Conservation (phyloP, 108 stramenopile genomes). For the Discostella pseudostelligera region DNA sequence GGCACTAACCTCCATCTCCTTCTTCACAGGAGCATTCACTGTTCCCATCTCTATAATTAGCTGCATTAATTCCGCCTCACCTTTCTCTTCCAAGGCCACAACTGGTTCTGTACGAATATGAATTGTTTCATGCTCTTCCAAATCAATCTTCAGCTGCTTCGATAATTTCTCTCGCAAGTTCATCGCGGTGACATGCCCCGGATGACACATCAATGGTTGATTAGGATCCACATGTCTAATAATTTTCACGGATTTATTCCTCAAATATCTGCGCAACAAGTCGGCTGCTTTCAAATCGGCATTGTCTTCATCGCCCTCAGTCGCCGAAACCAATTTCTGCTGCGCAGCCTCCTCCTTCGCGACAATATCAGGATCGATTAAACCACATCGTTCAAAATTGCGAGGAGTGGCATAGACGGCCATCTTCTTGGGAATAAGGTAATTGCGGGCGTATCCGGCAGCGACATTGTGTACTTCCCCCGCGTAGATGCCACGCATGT, state of each 20-base stretch:
- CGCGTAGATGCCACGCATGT: slow-evolving; percentile 56
- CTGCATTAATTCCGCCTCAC: slow-evolving; percentile 52
- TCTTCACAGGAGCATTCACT: neutral
- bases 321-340: slow-evolving; percentile 23
- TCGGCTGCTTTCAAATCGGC: slow-evolving; percentile 72
- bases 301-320: slow-evolving; percentile 32
- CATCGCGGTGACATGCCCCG: slow-evolving; percentile 64
- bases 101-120: slow-evolving; percentile 54
- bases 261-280: slow-evolving; percentile 67
- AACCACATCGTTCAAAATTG: slow-evolving; percentile 77
- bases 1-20: slow-evolving; percentile 4
- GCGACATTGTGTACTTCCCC: slow-evolving; percentile 78
- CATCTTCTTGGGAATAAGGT: slow-evolving; percentile 70
- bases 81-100: slow-evolving; percentile 43
- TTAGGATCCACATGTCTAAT: slow-evolving; percentile 75
- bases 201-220: slow-evolving; percentile 56
- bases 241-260: slow-evolving; percentile 74
- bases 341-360: slow-evolving; percentile 64
- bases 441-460: slow-evolving; percentile 88
- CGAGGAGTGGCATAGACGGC: slow-evolving; percentile 80
- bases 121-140: slow-evolving; percentile 72
- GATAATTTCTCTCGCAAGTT: slow-evolving; percentile 70
- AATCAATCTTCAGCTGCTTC: slow-evolving; percentile 84
- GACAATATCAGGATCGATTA: slow-evolving; percentile 67
- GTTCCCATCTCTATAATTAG: slow-evolving; percentile 50